phyloP scores from a whole-genome alignment of 1,139 yeast species.

The Tardiomyces depauwii region DNA sequence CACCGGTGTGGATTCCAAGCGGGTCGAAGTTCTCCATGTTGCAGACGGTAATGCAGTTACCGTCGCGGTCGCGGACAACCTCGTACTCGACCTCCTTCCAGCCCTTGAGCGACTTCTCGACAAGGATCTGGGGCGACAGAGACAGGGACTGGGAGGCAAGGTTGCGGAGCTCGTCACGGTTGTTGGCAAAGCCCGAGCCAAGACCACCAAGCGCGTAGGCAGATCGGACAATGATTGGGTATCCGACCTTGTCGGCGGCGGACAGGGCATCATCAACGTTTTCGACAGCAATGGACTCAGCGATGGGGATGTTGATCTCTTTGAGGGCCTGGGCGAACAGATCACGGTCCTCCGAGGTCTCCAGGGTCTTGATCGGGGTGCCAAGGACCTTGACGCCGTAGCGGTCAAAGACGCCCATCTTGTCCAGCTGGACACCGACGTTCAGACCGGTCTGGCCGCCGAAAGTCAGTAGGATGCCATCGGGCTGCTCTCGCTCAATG shows the following conservation, averaged over 20 bases:
- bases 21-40: slow-evolving; percentile 99
- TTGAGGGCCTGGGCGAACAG: slow-evolving; percentile 88
- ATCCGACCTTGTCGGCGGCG: slow-evolving; percentile 82
- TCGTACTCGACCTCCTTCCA: slow-evolving; percentile 99
- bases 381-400: slow-evolving; percentile 92
- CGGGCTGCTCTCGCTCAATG: slow-evolving; percentile 92
- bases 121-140: slow-evolving; percentile 87
- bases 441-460: slow-evolving; percentile 98
- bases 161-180: slow-evolving; percentile 70
- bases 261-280: slow-evolving; percentile 83
- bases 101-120: slow-evolving; percentile 96
- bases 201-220: slow-evolving; percentile 97
- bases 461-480: slow-evolving; percentile 86
- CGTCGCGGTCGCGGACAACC: slow-evolving; percentile 95
- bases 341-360: slow-evolving; percentile 96
- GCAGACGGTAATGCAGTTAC: slow-evolving; percentile 97
- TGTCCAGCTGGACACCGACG: slow-evolving; percentile 89
- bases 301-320: slow-evolving; percentile 90
- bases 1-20: slow-evolving; percentile 97
- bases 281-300: slow-evolving; percentile 91
- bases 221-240: slow-evolving; percentile 95
- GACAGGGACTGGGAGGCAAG: slow-evolving; percentile 83
- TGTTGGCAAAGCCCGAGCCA: slow-evolving; percentile 93
- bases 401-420: slow-evolving; percentile 86
- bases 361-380: slow-evolving; percentile 90